phyloP scores from a whole-genome alignment of 2,329 filamentous ascomycete genomes.

The Diaporthe humulicola region DNA sequence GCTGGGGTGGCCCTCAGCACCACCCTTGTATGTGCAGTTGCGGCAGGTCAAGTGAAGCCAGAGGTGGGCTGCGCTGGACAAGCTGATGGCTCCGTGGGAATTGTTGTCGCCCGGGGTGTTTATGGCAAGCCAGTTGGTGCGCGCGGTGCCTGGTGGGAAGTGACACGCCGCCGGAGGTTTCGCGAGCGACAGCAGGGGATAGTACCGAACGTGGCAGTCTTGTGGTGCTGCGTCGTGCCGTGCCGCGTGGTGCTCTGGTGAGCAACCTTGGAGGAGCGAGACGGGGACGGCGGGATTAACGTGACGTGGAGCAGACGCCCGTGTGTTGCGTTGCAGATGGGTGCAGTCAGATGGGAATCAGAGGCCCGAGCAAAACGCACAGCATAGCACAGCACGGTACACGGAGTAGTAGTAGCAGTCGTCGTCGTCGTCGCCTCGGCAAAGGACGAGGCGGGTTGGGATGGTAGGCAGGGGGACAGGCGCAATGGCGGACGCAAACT shows the following conservation, averaged over 20 bases:
- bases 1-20: slow-evolving; percentile 56
- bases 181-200: slow-evolving; percentile 23
- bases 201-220: slow-evolving; percentile 30
- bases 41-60: slow-evolving; percentile 33
- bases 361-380: slow-evolving; percentile 25
- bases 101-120: not conserved
- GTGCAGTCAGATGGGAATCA: slow-evolving; percentile 3
- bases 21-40: slow-evolving; percentile 48
- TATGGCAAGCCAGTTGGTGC: not conserved
- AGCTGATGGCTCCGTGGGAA: slow-evolving; percentile 18
- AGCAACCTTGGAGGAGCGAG: not conserved
- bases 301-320: slow-evolving; percentile 11
- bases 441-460: not conserved
- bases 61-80: slow-evolving; percentile 32
- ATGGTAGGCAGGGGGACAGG: slow-evolving; percentile 4
- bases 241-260: not conserved
- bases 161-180: slow-evolving; percentile 21
- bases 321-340: slow-evolving; percentile 23
- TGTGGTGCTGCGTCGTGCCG: not conserved
- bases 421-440: slow-evolving; percentile 10
- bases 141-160: slow-evolving; percentile 13
- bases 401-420: not conserved
- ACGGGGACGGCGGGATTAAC: slow-evolving; percentile 1
- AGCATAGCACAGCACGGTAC: slow-evolving; percentile 14
- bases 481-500: not conserved